Evolutionary conservation across 2,329 filamentous ascomycete species (phyloP).

Genomic region (Fusarium tricinctum): DNA sequence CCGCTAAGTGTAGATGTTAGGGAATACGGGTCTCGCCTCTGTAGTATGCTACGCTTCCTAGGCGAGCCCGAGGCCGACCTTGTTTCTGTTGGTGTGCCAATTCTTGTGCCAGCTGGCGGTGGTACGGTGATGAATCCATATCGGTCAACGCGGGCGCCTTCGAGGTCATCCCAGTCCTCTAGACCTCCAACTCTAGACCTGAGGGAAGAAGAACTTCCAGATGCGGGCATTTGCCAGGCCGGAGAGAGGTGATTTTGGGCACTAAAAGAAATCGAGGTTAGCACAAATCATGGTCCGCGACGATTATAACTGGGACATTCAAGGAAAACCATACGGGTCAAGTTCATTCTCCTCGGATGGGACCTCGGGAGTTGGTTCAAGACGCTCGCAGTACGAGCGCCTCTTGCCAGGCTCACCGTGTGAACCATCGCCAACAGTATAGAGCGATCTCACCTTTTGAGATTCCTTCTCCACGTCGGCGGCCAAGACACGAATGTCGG

Average conservation of each 20-base stretch:
- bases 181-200: conserved; percentile 66
- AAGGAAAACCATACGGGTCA: conserved; percentile 71
- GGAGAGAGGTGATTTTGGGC: conserved; percentile 52
- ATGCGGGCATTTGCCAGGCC: conserved; percentile 56
- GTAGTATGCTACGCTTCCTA: conserved; percentile 61
- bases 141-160: conserved; percentile 73
- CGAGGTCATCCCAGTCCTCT: conserved; percentile 77
- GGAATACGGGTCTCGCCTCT: conserved; percentile 54
- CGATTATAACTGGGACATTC: conserved; percentile 47
- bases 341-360: conserved; percentile 66
- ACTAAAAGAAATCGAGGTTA: conserved; percentile 49
- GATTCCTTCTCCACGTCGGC: conserved; percentile 72
- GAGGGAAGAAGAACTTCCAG: conserved; percentile 61
- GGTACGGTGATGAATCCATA: conserved; percentile 75
- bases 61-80: conserved; percentile 61
- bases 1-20: conserved; percentile 59
- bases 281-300: conserved; percentile 48
- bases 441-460: conserved; percentile 77
- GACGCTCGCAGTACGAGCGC: conserved; percentile 63
- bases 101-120: conserved; percentile 59
- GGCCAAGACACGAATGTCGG: conserved; percentile 67
- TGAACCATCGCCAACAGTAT: conserved; percentile 68
- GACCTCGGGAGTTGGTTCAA: conserved; percentile 65
- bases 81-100: conserved; percentile 58
- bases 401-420: conserved; percentile 66